A percentile compares a stretch with the other conserved stretches of the same genome.
Evolutionary conservation across 2,329 filamentous ascomycete genomes (phyloP).

Genomic region (Fusarium tanahbumbuense): DNA sequence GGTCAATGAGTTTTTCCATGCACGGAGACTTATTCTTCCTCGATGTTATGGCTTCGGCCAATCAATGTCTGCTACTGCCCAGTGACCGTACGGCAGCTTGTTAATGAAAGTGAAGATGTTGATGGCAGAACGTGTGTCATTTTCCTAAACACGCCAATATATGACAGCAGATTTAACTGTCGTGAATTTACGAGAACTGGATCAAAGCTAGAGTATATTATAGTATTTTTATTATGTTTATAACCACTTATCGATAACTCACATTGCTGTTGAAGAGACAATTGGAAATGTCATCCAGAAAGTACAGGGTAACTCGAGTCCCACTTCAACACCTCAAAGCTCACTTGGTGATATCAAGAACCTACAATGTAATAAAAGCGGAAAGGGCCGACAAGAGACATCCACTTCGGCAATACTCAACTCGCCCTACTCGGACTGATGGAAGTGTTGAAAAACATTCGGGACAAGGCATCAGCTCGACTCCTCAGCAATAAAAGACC

Average conservation of each 20-base stretch:
- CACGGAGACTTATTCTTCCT: neutral
- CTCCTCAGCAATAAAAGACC: neutral
- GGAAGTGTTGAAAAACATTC: neutral
- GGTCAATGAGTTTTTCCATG: rapidly evolving
- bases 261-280: rapidly evolving
- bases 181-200: no score
- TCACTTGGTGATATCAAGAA: neutral
- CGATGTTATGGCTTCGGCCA: rapidly evolving
- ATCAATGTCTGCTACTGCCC: rapidly evolving
- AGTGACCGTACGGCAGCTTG: rapidly evolving
- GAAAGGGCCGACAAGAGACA: neutral
- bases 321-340: neutral
- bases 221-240: no score
- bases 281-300: rapidly evolving
- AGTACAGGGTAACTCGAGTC: neutral
- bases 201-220: no score
- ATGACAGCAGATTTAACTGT: no score
- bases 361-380: neutral
- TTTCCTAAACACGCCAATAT: no score
- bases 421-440: neutral
- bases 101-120: no score
- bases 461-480: neutral
- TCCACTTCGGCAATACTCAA: rapidly evolving
- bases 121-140: no score
- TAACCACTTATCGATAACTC: rapidly evolving